Percentiles rank a stretch among this genome's conserved stretches.
Conservation (phyloP, 805 yeast species). For the Wickerhamiella vanderwaltii region DNA sequence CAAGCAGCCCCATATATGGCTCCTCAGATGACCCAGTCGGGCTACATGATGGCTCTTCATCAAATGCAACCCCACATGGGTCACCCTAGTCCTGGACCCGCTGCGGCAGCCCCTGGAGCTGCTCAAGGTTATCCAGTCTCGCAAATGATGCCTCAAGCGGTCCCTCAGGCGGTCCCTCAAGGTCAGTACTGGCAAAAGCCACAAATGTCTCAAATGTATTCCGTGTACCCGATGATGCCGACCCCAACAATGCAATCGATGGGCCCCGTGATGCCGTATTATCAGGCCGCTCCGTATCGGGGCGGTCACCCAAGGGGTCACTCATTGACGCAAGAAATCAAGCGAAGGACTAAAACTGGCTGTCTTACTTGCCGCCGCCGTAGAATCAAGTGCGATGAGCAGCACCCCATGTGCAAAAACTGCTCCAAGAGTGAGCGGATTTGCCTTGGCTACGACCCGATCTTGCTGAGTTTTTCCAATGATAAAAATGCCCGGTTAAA, state of each 20-base stretch:
- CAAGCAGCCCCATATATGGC: too few species aligned
- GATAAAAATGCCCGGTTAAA: slow-evolving; percentile 13
- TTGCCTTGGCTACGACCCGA: slow-evolving; percentile 54
- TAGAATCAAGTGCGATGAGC: slow-evolving; percentile 64
- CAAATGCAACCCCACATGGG: slow-evolving; percentile 2
- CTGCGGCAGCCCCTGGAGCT: too few species aligned
- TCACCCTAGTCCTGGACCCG: too few species aligned
- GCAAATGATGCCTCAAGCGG: neutral
- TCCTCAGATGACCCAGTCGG: neutral
- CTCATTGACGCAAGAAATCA: slow-evolving; percentile 24
- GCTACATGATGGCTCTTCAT: neutral
- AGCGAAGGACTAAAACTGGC: slow-evolving; percentile 60
- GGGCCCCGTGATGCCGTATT: slow-evolving; percentile 4
- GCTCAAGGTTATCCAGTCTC: too few species aligned
- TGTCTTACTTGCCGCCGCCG: slow-evolving; percentile 62
- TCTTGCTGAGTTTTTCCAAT: slow-evolving; percentile 18
- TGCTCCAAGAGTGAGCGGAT: slow-evolving; percentile 53
- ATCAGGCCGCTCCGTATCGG: slow-evolving; percentile 2
- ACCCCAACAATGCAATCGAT: slow-evolving; percentile 3
- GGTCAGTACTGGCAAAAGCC: slow-evolving; percentile 5
- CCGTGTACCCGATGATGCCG: slow-evolving; percentile 1
- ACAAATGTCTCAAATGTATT: slow-evolving; percentile 5
- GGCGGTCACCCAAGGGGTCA: slow-evolving; percentile 1
- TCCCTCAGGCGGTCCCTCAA: too few species aligned
- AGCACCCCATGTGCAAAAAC: slow-evolving; percentile 55